Evolutionary conservation across 805 yeast genomes (phyloP), one percentile per base, ranked within the genome.

Genomic region (Peterozyma toletana): DNA sequence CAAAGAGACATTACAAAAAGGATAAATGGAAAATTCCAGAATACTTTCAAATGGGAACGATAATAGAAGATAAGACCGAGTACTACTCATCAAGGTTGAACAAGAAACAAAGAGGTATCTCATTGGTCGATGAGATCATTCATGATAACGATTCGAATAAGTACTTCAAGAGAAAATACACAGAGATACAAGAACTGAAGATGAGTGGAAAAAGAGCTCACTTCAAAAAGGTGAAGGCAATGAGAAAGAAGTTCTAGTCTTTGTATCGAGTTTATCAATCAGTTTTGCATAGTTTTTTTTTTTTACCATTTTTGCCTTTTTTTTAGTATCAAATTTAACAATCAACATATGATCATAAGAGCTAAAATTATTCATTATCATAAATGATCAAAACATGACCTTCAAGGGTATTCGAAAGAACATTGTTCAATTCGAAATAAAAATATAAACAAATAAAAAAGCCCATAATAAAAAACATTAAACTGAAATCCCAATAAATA

Each of bases 1-100:
- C 97, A 7, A 93, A 93, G 65, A 77, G 97, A 54, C 96, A 88
- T 64, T 93, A 93, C 65, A 88, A 86, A 64, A 87, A 86, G 60
- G 93, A 84, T 47, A 80, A 80, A 48, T 83, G 89, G 84, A 73
- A 71, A 40, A 71, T 73, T 7, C 91, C 95, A 38, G 86, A 85
- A 55, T 78, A 71, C 51, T 89, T 93, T 60, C 93, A 91, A 46
- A 76, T 86, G 53, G 99, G 99, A 13, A 89, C 96, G 0, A 77
- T 93, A 33, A 63, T 90, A 21, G 93, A 85, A 53, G 91, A 89
- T 37, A 79, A 82, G 50, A 72, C 86, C 2, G 97, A 91, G 58
- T 87, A 73, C 61, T 86, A 71, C 65, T 76, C 81, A 34, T 66
- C 78, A 4, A 71, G 95, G 49, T 53, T 91, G 50, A 72, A 78